Base-by-base conservation (phyloP, 2,329 filamentous ascomycete species). In the Penicillium palitans region DNA sequence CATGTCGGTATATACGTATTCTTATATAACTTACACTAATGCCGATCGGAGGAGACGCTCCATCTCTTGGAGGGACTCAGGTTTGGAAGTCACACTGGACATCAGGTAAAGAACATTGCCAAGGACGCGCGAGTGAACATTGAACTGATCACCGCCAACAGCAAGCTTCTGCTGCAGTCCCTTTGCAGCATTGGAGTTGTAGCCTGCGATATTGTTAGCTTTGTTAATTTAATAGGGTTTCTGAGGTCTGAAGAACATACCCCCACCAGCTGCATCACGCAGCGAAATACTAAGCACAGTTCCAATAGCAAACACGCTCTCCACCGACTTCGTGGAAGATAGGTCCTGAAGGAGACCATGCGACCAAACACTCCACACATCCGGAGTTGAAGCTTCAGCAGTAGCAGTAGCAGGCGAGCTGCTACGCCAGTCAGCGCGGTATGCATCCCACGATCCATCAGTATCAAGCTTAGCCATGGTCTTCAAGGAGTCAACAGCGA, bases 341-440 rank as follows among this genome's bases (percentile, higher is more conserved):
- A 93, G 67, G 13, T 77, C 71, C 2, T 77, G 72, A 2, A 93
- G 77, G 29, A 92, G 83, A 0, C 75, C 70, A 1, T 79, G 79
- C 0, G 86, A 84, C 90, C 90, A 95, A 58, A 86, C 83, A 57
- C 89, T 91, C 89, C 89, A 93, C 2, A 80, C 68, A 4, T 68
- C 65, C 0, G 64, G 57, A 21, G 42, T 33, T 1, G 58, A 59
- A n/a, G 54, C 15, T 8, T 37, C 21, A 19, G 45, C 21, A 29
- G 25, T 42, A 10, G 49, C 24, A 29, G 51, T 42, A 10, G 49
- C 24, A 29, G 51, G 39, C 17, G 47, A 37, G 27, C 15, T 49
- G 21, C n/a, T 31, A 17, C 59, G 40, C 82, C 85, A 87, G 47
- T 80, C 78, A 0, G 71, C 58, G 61, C 81, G 83, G 57, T 81